Percentiles rank a stretch among this genome's conserved stretches.
Conservation (phyloP, 805 yeast species). For the Yamadazyma philogaea region DNA sequence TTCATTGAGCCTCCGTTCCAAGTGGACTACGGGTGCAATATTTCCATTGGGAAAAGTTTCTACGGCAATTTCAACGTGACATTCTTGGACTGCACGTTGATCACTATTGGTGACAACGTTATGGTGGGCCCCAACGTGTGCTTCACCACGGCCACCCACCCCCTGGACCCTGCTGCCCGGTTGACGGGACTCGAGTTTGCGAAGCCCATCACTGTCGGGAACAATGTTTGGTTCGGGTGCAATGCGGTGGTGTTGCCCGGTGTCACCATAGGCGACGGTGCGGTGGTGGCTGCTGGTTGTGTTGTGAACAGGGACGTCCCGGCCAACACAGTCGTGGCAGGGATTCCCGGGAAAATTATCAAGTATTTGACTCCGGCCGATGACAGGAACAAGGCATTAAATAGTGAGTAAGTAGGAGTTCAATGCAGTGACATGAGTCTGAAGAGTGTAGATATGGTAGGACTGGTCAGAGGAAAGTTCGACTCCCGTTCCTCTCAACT, state of each 20-base stretch:
- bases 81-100: slow-evolving; percentile 57
- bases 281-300: slow-evolving; percentile 65
- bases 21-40: slow-evolving; percentile 68
- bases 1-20: slow-evolving; percentile 57
- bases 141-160: slow-evolving; percentile 63
- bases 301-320: slow-evolving; percentile 61
- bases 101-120: slow-evolving; percentile 58
- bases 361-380: slow-evolving; percentile 22
- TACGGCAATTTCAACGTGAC: slow-evolving; percentile 58
- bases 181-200: slow-evolving; percentile 50
- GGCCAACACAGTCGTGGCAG: slow-evolving; percentile 54
- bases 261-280: slow-evolving; percentile 59
- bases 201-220: slow-evolving; percentile 55
- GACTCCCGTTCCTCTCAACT: too few relatives aligned
- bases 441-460: too few relatives aligned
- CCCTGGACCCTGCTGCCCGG: slow-evolving; percentile 48
- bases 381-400: slow-evolving; percentile 15
- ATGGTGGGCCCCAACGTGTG: slow-evolving; percentile 62
- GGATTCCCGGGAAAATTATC: slow-evolving; percentile 56
- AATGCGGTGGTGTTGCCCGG: slow-evolving; percentile 58
- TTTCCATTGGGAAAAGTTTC: slow-evolving; percentile 52
- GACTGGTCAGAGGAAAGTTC: too few relatives aligned
- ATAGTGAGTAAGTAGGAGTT: not conserved
- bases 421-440: not conserved
- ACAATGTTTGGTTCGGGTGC: slow-evolving; percentile 68